A percentile compares a stretch with the other conserved stretches of the same genome.
These are phyloP conservation scores for Colletotrichum camelliae DNA, from an alignment of 2,329 filamentous ascomycete species.

Conservation along the genomic window DNA sequence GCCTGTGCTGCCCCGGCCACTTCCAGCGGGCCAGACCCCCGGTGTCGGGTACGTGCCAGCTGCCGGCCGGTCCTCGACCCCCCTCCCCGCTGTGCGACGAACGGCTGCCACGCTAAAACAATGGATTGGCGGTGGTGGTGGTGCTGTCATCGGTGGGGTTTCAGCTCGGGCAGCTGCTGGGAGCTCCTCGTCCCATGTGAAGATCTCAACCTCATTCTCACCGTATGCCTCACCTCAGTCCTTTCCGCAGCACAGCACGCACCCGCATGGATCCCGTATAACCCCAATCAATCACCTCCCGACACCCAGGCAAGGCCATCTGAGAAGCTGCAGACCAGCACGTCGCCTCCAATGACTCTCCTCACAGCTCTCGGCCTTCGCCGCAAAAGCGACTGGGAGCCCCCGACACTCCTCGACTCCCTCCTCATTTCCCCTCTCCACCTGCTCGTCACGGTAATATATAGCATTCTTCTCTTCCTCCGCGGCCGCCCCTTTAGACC, in stretches of 20 bases:
- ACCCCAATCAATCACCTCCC: background rate
- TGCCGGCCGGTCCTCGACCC: background rate
- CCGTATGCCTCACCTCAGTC: background rate
- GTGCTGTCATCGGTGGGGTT: conserved; percentile 19
- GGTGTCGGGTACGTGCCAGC: background rate
- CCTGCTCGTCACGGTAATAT: conserved; percentile 65
- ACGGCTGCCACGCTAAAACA: background rate
- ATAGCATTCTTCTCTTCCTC: conserved; percentile 69
- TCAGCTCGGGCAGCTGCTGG: conserved; percentile 11
- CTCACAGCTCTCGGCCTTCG: conserved; percentile 52
- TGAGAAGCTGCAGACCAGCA: background rate
- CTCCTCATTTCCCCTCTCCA: conserved; percentile 73
- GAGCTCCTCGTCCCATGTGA: conserved; percentile 18
- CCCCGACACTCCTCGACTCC: conserved; percentile 62
- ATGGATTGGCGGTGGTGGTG: background rate
- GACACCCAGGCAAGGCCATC: background rate
- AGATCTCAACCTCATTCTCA: conserved; percentile 9
- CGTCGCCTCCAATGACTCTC: conserved; percentile 43
- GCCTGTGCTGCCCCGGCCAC: conserved; percentile 1
- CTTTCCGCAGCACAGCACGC: background rate
- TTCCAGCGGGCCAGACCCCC: background rate
- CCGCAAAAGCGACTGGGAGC: conserved; percentile 52
- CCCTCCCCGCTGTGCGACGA: background rate
- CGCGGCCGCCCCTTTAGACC: conserved; percentile 69
- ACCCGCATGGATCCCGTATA: conserved; percentile 1